Base-by-base conservation (phyloP, 1,284 basidiomycete genomes). In the Inonotus obliquus region DNA sequence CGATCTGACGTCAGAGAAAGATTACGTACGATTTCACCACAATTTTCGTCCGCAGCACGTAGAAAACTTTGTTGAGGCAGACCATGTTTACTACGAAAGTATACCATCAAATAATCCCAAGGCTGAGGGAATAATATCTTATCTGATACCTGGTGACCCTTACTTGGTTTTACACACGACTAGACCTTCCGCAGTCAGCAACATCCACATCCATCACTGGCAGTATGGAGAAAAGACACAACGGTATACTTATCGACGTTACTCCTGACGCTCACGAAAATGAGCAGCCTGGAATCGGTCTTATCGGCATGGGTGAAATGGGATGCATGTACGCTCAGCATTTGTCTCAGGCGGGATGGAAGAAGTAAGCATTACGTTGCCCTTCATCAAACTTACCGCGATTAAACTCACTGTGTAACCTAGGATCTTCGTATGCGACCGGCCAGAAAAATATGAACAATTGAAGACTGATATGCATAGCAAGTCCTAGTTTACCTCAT, bases 251-350 rank as follows among this genome's bases (percentile, higher is more conserved):
- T 13, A 45, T 48, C 17, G 52, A 63, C 39, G 52, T 63, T 6
- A 59, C 61, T 10, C 85, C 87, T 0, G 71, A 76, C n/a, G 75
- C 77, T 7, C 80, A 82, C 2, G 54, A 74, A 3, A 77, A 83
- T 41, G 74, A 78, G 45, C 91, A 94, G 68, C 91, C 92, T 4
- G 81, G 82, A 0, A 89, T 96, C 48, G 93, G 93, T 4, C 77
- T 96, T 58, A 95, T 95, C 64, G 93, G 93, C 1, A 95, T 96
- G 93, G 92, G 92, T 3, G 84, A 94, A 64, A 99, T 98, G 96
- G 96, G 96, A 3, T 81, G 81, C 67, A 92, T 99, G 89, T 99
- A 98, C 73, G 94, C 95, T 0, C 82, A 82, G 41, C 75, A 80
- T 45, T 78, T 98, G 38, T 83, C 85, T 7, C 78, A 80, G 9